phyloP scores from a whole-genome alignment of 2,329 filamentous ascomycete genomes.

The Acarospora socialis region DNA sequence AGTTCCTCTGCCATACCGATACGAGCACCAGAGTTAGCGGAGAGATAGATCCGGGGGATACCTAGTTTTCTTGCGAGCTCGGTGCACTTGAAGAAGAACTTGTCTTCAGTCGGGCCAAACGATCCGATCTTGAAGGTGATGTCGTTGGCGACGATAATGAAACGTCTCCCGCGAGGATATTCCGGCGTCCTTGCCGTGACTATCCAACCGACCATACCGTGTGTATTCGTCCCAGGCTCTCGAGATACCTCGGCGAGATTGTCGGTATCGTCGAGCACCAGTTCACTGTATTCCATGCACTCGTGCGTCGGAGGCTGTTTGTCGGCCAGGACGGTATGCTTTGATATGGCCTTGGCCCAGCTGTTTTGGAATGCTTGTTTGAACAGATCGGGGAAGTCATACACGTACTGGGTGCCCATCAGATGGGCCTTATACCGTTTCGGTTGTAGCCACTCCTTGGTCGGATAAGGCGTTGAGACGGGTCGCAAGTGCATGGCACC shows the following conservation, averaged over 20 bases:
- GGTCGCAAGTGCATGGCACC: constrained; percentile 88
- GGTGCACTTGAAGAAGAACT: constrained; percentile 98
- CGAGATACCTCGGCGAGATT: constrained; percentile 85
- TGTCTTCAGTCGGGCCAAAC: constrained; percentile 90
- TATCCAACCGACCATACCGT: constrained; percentile 98
- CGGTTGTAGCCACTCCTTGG: constrained; percentile 96
- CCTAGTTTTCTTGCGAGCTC: constrained; percentile 87
- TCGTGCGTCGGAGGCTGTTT: constrained; percentile 77
- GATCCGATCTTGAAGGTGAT: constrained; percentile 99
- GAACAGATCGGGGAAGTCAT: constrained; percentile 99
- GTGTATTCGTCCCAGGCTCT: constrained; percentile 86
- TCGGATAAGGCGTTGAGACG: constrained; percentile 84
- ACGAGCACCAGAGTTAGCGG: constrained; percentile 95
- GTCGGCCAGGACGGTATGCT: constrained; percentile 57
- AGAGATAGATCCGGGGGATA: constrained; percentile 93
- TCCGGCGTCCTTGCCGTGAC: constrained; percentile 90
- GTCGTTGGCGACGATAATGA: constrained; percentile 96
- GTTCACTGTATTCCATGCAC: constrained; percentile 85
- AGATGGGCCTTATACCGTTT: constrained; percentile 99
- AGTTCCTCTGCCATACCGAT: constrained; percentile 94
- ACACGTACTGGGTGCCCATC: constrained; percentile 98
- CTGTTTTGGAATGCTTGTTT: constrained; percentile 92
- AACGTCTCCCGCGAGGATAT: constrained; percentile 81
- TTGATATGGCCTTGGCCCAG: constrained; percentile 65
- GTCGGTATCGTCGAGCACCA: constrained; percentile 88